Evolutionary conservation across 169 alveolate species (phyloP).

Genomic region (Eimeria brunetti): DNA sequence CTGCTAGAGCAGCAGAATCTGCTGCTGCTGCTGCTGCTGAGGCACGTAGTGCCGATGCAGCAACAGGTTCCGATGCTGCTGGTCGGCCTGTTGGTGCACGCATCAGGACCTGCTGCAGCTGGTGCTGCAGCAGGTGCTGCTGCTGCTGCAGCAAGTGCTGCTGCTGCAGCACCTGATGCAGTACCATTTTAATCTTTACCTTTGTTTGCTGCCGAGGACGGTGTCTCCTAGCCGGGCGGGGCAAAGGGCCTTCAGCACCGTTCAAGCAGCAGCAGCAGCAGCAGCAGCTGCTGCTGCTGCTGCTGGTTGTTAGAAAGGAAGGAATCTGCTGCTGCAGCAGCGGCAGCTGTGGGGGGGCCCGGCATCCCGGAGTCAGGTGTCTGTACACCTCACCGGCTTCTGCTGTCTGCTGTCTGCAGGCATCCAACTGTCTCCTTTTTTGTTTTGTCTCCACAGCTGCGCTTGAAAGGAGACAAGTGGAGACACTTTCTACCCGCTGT

Average conservation of each 20-base stretch:
- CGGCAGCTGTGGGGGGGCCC: too few species aligned
- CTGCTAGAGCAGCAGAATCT: too few species aligned
- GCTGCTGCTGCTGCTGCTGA: constrained; percentile 8
- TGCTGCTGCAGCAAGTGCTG: background rate
- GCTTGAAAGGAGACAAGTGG: background rate
- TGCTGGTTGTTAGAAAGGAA: too few species aligned
- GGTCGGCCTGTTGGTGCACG: background rate
- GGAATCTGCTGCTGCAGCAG: too few species aligned
- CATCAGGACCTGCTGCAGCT: background rate
- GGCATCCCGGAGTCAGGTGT: too few species aligned
- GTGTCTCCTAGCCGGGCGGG: background rate
- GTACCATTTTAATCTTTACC: background rate
- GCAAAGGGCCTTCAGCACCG: background rate
- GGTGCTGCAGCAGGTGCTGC: background rate
- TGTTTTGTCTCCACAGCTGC: background rate
- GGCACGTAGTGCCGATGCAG: background rate
- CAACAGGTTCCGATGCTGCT: constrained; percentile 6
- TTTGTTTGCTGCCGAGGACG: background rate
- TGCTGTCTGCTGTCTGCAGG: background rate
- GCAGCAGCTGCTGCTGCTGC: too few species aligned
- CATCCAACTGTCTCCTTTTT: background rate
- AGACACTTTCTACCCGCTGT: too few species aligned
- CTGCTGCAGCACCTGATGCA: background rate
- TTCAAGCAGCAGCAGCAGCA: background rate
- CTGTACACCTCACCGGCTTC: background rate